phyloP scores from a whole-genome alignment of 148 eudicot genomes.

The Pharnaceum exiguum region DNA sequence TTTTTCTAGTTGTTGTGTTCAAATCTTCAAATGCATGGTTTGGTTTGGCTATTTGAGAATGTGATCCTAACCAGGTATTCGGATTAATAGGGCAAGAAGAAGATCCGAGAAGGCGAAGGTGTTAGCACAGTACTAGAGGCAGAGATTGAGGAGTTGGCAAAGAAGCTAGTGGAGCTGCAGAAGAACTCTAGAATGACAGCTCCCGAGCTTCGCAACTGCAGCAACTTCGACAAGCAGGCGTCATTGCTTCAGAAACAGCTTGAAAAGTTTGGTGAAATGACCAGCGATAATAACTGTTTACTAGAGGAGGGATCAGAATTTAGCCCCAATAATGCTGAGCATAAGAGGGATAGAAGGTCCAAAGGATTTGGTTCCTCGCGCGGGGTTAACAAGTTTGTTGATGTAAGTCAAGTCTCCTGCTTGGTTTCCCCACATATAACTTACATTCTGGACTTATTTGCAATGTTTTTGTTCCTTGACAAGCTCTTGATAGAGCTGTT shows the following conservation, averaged over 20 bases:
- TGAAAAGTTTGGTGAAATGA: slow-evolving; percentile 39
- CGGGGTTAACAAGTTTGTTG: slow-evolving; percentile 31
- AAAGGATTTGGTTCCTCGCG: slow-evolving; percentile 11
- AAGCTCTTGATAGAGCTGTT: no score
- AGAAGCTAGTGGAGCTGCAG: slow-evolving; percentile 49
- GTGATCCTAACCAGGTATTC: no score
- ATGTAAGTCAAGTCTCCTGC: slow-evolving; percentile 40
- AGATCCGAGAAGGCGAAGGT: slow-evolving; percentile 57
- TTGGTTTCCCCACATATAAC: background rate
- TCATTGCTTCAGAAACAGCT: slow-evolving; percentile 50
- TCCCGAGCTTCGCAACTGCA: slow-evolving; percentile 30
- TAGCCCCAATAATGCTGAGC: slow-evolving; percentile 14
- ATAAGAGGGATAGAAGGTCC: slow-evolving; percentile 1
- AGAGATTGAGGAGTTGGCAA: slow-evolving; percentile 63
- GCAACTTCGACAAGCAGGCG: slow-evolving; percentile 61
- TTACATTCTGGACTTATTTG: no score
- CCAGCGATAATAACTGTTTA: slow-evolving; percentile 10
- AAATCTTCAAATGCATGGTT: background rate
- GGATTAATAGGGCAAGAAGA: slow-evolving; percentile 65
- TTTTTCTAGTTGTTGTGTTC: background rate
- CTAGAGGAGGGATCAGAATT: slow-evolving; percentile 25
- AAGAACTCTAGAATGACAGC: slow-evolving; percentile 33
- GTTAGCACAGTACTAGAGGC: slow-evolving; percentile 41
- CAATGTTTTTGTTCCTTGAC: no score
- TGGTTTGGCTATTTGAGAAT: background rate